Percentiles rank a stretch among this genome's conserved stretches.
Conservation (phyloP, 2,329 filamentous ascomycete species). For the Pseudopyricularia cyperi region DNA sequence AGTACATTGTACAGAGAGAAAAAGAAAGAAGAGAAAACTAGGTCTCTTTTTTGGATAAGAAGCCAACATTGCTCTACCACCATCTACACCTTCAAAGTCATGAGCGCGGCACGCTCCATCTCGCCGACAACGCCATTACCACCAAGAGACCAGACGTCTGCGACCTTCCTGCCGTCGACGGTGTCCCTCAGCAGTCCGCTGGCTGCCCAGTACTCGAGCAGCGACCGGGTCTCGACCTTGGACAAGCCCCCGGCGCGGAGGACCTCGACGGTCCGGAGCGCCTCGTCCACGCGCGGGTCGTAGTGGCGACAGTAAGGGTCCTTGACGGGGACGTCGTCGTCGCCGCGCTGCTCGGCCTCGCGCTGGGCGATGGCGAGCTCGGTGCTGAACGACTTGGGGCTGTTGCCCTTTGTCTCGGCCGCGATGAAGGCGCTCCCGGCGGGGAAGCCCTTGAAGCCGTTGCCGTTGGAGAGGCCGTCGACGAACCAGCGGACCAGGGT, state of each 20-base stretch:
- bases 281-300: conserved; percentile 41
- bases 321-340: conserved; percentile 19
- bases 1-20: neutral
- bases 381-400: conserved; percentile 49
- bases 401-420: conserved; percentile 61
- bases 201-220: conserved; percentile 89
- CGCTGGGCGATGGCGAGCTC: conserved; percentile 51
- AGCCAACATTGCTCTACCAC: neutral
- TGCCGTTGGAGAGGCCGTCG: conserved; percentile 43
- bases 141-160: conserved; percentile 72
- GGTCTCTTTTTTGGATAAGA: neutral
- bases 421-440: conserved; percentile 74
- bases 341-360: conserved; percentile 25
- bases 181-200: conserved; percentile 65
- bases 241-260: conserved; percentile 54
- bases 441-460: conserved; percentile 20
- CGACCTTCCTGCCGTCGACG: conserved; percentile 58
- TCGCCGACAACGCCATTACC: conserved; percentile 76
- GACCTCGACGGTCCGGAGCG: conserved; percentile 35
- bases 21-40: neutral
- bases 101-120: conserved; percentile 56
- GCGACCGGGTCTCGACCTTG: conserved; percentile 59
- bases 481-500: conserved; percentile 63
- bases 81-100: conserved; percentile 31
- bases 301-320: conserved; percentile 44